phyloP scores from a whole-genome alignment of 2,329 filamentous ascomycete species.

The Rhynchosporium graminicola region DNA sequence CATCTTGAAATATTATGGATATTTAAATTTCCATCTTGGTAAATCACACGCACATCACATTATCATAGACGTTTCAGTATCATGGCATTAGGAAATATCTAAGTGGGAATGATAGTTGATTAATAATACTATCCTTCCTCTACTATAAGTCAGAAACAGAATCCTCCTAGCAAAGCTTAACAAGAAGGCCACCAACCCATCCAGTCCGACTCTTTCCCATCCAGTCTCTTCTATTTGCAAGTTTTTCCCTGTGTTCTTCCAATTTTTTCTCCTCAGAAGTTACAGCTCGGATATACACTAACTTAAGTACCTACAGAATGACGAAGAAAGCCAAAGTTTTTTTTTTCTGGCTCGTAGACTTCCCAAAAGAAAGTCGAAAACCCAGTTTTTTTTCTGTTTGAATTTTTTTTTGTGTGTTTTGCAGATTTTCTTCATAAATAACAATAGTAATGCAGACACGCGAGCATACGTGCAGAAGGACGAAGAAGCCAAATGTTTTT shows the following conservation, averaged over 20 bases:
- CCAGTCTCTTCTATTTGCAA: background rate
- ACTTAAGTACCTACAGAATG: background rate
- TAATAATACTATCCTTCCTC: background rate
- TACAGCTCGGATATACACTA: background rate
- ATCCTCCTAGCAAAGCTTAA: constrained; percentile 6
- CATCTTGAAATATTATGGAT: too few species aligned
- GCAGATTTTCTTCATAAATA: background rate
- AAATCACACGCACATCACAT: too few species aligned
- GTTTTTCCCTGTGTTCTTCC: background rate
- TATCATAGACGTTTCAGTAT: too few species aligned
- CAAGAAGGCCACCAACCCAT: background rate
- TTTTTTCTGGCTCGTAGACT: background rate
- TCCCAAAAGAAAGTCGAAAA: background rate
- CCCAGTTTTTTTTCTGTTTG: background rate
- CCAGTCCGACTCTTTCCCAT: constrained; percentile 3
- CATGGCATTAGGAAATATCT: too few species aligned
- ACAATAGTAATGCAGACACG: too few species aligned
- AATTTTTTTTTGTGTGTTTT: background rate
- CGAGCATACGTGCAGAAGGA: too few species aligned
- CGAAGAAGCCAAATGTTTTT: too few species aligned
- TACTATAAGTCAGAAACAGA: constrained; percentile 7
- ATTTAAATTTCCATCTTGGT: too few species aligned
- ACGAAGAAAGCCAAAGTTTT: background rate
- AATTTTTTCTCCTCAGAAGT: background rate
- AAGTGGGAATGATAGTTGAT: constrained; percentile 9